Percentiles rank a stretch among this genome's conserved stretches.
Conservation (phyloP, 169 alveolate species). For the Plasmodium gallinaceum region DNA sequence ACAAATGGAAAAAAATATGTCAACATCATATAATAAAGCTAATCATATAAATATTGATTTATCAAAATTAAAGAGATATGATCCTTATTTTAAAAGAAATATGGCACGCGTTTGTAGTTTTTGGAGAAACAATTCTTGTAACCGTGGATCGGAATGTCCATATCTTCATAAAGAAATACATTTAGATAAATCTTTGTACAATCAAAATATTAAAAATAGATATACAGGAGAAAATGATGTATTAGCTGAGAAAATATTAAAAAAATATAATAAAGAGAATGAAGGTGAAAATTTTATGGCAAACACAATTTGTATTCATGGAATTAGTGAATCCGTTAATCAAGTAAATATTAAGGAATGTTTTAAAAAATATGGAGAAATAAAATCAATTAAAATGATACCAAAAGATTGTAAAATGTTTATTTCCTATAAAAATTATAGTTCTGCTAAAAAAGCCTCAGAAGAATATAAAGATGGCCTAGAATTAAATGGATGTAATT, state of each 20-base stretch:
- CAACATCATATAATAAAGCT: constrained; percentile 49
- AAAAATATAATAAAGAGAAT: constrained; percentile 44
- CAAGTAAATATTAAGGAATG: constrained; percentile 58
- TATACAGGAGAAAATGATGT: constrained; percentile 85
- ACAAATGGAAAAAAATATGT: constrained; percentile 79
- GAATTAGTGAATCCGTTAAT: constrained; percentile 49
- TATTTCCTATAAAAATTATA: constrained; percentile 32
- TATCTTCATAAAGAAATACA: constrained; percentile 87
- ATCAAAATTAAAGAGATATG: constrained; percentile 87
- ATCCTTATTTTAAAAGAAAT: constrained; percentile 93
- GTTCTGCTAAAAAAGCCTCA: constrained; percentile 57
- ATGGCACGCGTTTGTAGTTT: constrained; percentile 95
- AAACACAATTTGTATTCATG: constrained; percentile 64
- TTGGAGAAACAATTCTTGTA: constrained; percentile 94
- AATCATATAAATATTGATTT: constrained; percentile 68
- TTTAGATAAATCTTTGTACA: constrained; percentile 80
- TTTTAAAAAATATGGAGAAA: constrained; percentile 73
- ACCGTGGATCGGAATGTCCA: constrained; percentile 96
- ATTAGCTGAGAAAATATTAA: constrained; percentile 80
- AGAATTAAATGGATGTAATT: constrained; percentile 53
- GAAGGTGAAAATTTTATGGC: constrained; percentile 15
- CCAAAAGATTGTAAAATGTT: constrained; percentile 69
- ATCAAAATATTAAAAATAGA: constrained; percentile 83
- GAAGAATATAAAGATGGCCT: constrained; percentile 69
- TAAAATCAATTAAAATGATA: constrained; percentile 71